Percentiles rank a stretch among this genome's conserved stretches.
Evolutionary conservation across 768 basidiomycete species (phyloP).

Genomic region (Pleurotus sapidus): DNA sequence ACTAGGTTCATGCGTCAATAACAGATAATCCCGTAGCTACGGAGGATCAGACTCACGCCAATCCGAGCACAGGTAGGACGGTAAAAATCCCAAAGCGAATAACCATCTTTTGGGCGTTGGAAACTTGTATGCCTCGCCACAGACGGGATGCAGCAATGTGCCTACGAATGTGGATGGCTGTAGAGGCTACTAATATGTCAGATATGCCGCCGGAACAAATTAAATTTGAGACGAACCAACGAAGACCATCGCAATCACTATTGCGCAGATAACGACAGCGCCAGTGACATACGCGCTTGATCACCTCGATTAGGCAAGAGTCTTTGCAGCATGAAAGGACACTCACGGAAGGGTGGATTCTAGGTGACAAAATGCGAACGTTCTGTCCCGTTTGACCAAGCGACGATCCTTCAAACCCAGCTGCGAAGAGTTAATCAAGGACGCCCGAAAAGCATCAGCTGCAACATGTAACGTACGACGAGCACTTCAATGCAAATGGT

Average conservation of each 20-base stretch:
- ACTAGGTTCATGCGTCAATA: background rate
- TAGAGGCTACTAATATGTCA: background rate
- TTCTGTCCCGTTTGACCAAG: background rate
- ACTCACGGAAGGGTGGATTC: background rate
- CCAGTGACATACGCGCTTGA: background rate
- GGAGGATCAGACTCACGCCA: background rate
- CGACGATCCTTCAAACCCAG: background rate
- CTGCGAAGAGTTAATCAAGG: background rate
- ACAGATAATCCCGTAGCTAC: background rate
- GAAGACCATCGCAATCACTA: background rate
- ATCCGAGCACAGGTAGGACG: background rate
- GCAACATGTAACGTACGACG: background rate
- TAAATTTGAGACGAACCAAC: background rate
- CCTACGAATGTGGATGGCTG: background rate
- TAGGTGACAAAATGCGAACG: background rate
- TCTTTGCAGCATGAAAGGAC: background rate
- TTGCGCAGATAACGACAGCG: background rate
- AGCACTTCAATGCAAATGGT: background rate
- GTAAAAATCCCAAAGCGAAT: constrained; percentile 1
- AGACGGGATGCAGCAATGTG: background rate
- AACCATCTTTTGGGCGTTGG: background rate
- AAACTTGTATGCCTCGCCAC: background rate
- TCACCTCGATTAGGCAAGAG: no score
- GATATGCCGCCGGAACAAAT: no score
- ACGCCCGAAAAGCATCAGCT: no score